Conservation (phyloP, 2,329 filamentous ascomycete species). For the Penicillium oxalicum region DNA sequence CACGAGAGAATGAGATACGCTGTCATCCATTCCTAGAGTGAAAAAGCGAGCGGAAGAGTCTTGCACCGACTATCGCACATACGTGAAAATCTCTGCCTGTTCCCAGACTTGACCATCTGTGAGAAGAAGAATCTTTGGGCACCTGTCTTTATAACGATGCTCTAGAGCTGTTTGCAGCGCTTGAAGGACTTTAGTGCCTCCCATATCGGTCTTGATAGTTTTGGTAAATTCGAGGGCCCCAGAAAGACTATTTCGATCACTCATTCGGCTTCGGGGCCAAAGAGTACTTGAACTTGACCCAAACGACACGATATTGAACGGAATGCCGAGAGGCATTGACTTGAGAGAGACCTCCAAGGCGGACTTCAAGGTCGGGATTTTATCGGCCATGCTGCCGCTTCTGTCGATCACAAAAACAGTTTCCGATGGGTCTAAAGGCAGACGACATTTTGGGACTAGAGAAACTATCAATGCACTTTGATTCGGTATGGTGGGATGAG, state of each 20-base stretch:
- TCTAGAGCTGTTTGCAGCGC: not conserved
- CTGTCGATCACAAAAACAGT: not conserved
- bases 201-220: not conserved
- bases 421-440: not conserved
- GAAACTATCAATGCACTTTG: not conserved
- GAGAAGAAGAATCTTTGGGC: not conserved
- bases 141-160: not conserved
- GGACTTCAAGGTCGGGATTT: not conserved
- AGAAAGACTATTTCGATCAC: not conserved
- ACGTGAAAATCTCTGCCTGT: not conserved
- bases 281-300: not conserved
- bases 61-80: not conserved
- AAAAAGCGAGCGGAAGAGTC: not conserved
- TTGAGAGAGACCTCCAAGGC: not conserved
- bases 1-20: not conserved
- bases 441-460: not conserved
- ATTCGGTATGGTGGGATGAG: not conserved
- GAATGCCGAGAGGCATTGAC: not conserved
- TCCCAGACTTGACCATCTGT: not conserved
- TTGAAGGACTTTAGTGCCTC: not conserved
- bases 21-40: not conserved
- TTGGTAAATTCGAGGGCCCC: not conserved
- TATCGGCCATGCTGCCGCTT: not conserved
- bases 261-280: not conserved
- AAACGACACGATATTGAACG: not conserved